Evolutionary conservation across 192 early-diverging fungal genomes (phyloP), one percentile per base, ranked within the genome.

Genomic region (Coemansia sp.): DNA sequence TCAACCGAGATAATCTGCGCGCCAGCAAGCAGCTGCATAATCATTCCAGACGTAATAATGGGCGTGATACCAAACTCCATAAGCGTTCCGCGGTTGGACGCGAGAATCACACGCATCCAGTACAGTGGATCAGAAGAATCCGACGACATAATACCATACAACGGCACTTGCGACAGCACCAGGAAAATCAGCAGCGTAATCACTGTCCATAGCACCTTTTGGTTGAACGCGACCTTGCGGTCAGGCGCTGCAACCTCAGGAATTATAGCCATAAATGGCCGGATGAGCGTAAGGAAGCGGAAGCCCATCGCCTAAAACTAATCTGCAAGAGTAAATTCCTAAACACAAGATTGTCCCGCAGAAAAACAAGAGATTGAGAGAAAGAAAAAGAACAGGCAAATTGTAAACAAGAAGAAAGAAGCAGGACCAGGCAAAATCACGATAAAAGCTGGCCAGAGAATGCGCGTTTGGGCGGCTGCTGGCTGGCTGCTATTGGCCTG

Each of bases 21-120:
- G 56, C 98, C 98, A 10, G 96, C 95, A 56, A 99, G 83, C 60
- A 99, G 79, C 84, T 99, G 98, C 98, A 99, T 99, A 66, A 99
- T 98, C 98, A 99, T 99, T 38, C 98, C 96, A 7, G 96, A 98
- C 12, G 98, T 98, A 52, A 99, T 91, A 71, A 99, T 94, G 25
- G 98, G 98, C 21, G 96, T 98, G 67, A 99, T 99, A 82, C 98
- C 98, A 80, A 98, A 86, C 83, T 99, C 98, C 98, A 99, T 99
- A 37, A 99, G 82, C 34, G 98, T 99, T 73, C 98, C 98, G 81
- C 98, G 90, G 87, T 99, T 99, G 36, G 94, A 97, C 48, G 98
- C 98, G 61, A 99, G 86, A 70, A 99, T 99, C 34, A 96, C 94
- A 87, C 98, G 93, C 88, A 99, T 90, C 98, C 98, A 99, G 85